These are phyloP conservation scores for Russula vinacea DNA, from an alignment of 768 basidiomycete species.

Conservation along the genomic window DNA sequence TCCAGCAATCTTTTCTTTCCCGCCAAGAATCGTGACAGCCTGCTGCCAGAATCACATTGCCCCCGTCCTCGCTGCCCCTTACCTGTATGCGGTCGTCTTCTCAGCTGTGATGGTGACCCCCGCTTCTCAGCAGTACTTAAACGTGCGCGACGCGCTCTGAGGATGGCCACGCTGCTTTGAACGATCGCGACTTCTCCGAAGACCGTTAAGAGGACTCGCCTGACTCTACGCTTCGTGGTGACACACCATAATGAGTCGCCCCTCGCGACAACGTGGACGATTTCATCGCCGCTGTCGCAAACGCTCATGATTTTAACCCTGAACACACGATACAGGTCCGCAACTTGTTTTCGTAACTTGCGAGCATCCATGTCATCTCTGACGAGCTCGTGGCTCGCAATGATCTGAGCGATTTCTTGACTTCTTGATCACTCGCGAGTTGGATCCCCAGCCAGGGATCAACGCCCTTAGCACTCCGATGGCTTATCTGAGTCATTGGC, in stretches of 20 bases:
- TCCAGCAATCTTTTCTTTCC: background rate
- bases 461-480: background rate
- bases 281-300: background rate
- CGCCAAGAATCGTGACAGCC: background rate
- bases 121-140: background rate
- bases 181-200: background rate
- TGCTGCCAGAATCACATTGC: background rate
- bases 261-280: background rate
- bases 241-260: too few species aligned
- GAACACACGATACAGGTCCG: too few species aligned
- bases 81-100: background rate
- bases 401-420: background rate
- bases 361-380: background rate
- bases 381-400: background rate
- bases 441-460: background rate
- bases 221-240: too few species aligned
- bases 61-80: conserved; percentile 8
- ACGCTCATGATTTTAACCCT: too few species aligned
- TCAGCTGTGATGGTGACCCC: background rate
- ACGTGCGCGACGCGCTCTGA: background rate
- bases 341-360: too few species aligned
- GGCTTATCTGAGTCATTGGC: background rate
- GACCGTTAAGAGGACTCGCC: background rate
- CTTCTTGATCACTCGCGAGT: background rate
- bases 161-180: background rate